A percentile compares a stretch with the other conserved stretches of the same genome.
phyloP scores from a whole-genome alignment of 208 protist species.

The Leishmania martiniquensis region DNA sequence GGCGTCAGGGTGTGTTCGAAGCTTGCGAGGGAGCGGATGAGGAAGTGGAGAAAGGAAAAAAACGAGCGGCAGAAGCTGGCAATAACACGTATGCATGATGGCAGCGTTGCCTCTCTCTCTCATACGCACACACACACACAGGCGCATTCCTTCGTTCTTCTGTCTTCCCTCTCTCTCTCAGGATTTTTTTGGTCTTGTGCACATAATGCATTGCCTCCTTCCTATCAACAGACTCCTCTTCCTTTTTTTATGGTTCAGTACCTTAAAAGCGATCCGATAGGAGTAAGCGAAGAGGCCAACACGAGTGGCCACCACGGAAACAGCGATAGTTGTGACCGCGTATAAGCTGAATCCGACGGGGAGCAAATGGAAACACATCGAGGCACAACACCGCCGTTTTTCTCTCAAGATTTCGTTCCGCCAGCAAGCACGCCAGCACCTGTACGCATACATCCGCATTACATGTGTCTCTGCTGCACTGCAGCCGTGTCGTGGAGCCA shows the following conservation, averaged over 20 bases:
- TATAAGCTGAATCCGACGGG: background rate
- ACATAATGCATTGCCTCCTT: background rate
- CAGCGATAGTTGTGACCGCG: background rate
- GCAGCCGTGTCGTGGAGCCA: background rate
- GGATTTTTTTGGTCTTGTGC: background rate
- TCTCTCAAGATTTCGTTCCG: too few relatives aligned
- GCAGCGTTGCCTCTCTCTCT: background rate
- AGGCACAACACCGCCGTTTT: too few relatives aligned
- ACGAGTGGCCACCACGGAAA: background rate
- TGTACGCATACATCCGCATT: background rate
- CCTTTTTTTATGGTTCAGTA: background rate
- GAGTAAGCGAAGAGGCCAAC: background rate
- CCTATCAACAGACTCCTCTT: background rate
- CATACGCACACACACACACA: too few relatives aligned
- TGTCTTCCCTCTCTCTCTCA: too few relatives aligned
- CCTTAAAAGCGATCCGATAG: background rate
- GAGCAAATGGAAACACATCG: background rate
- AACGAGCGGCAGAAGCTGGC: background rate
- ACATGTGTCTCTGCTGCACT: background rate
- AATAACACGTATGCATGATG: background rate
- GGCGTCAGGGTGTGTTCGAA: background rate
- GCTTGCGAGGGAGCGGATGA: background rate
- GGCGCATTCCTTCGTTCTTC: too few relatives aligned
- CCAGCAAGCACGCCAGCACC: background rate
- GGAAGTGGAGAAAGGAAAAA: background rate